Evolutionary conservation across 148 eudicot genomes (phyloP), one percentile per base, ranked within the genome.

Genomic region (Dysphania ambrosioides): DNA sequence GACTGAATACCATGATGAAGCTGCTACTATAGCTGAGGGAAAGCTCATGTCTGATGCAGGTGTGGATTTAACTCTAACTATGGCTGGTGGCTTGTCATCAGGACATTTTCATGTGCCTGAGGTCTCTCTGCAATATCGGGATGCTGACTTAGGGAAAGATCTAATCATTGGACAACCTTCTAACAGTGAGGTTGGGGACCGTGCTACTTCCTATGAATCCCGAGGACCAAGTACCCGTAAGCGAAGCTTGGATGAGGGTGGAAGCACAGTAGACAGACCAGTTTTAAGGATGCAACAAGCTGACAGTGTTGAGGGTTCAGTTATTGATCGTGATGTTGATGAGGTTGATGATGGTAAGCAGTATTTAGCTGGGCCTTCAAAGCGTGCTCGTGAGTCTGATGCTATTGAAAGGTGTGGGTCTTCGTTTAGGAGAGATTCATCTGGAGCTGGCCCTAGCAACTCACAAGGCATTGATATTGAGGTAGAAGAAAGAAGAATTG

Each of bases 121-220:
- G 49, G 79, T 66, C 36, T 81, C 93, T 67, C 92, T 84, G 69
- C 91, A 77, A 61, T 83, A 80, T 72, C 90, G 79, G 71, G 81
- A 86, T 85, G 81, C 44, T 38, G 86, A 83, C 79, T 80, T 88
- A 72, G 94, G 99, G 76, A 86, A 89, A 83, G 94, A 92, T 84
- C 74, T 92, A 44, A 78, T 89, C 70, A 90, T 89, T 59, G 93
- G 98, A 68, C 98, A 95, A 76, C 99, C 97, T 78, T 82, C 99
- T 57, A 85, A 89, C 82, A 92, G 99, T 79, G 97, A 96, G 84
- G 91, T 90, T 53, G 97, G 97, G 79, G 97, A 87, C 77, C 99
- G 89, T 79, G 97, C 99, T 72, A 91, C 99, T 80, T 96, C 99
- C 34, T 90, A 82, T 88, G 97, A 92, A 85, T 96, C 99, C 40